A percentile compares a stretch with the other conserved stretches of the same genome.
These are phyloP conservation scores for Pisolithus microcarpus DNA, from an alignment of 768 basidiomycete species.

Conservation along the genomic window DNA sequence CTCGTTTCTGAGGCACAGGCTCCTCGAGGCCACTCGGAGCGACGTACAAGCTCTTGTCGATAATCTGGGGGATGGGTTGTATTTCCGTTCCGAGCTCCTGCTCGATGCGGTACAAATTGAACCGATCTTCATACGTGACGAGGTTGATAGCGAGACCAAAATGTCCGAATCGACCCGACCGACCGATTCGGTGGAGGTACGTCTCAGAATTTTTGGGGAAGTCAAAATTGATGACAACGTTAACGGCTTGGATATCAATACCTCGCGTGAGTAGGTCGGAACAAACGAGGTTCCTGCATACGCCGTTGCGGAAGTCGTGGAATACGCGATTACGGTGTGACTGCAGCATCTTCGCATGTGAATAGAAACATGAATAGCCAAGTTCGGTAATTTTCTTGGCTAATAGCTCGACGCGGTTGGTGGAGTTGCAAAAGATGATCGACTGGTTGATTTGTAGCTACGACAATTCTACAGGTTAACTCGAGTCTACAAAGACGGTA, in stretches of 20 bases:
- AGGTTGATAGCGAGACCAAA: conserved; percentile 96
- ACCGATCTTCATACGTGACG: conserved; percentile 95
- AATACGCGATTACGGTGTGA: conserved; percentile 98
- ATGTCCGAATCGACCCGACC: conserved; percentile 96
- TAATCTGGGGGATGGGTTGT: conserved; percentile 84
- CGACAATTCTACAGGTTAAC: conserved; percentile 3
- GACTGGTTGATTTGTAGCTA: conserved; percentile 99
- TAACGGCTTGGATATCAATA: conserved; percentile 99
- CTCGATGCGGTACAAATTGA: conserved; percentile 96
- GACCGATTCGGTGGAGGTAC: conserved; percentile 97
- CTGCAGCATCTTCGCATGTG: conserved; percentile 99
- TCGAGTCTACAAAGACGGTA: neutral
- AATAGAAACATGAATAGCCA: conserved; percentile 99
- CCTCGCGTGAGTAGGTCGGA: conserved; percentile 95
- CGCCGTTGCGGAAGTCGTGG: conserved; percentile 98
- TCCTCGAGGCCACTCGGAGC: conserved; percentile 54
- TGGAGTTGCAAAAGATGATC: conserved; percentile 99
- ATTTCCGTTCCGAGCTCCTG: conserved; percentile 99
- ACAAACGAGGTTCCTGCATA: conserved; percentile 98
- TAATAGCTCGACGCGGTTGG: conserved; percentile 97
- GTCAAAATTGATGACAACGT: conserved; percentile 99
- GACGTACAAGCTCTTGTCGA: conserved; percentile 91
- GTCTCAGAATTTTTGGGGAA: conserved; percentile 99
- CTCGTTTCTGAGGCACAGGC: conserved; percentile 36
- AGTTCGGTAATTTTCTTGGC: conserved; percentile 99